These are phyloP conservation scores for Ceratobasidium theobromae DNA, from an alignment of 1,284 basidiomycete genomes.

Conservation along the genomic window DNA sequence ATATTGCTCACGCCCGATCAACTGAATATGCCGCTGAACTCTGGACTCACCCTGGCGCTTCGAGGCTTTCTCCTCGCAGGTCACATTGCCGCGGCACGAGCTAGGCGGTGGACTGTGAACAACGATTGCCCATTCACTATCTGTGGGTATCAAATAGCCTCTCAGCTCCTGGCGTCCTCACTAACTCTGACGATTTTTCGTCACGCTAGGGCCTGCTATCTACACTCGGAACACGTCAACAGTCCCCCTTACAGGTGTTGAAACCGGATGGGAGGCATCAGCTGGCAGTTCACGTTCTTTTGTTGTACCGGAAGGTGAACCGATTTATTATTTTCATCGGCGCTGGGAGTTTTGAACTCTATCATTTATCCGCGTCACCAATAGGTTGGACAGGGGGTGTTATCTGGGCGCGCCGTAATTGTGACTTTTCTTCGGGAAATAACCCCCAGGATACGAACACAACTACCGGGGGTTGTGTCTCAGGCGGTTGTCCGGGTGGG, in stretches of 20 bases:
- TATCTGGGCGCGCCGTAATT: conserved; percentile 19
- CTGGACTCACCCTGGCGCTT: conserved; percentile 3
- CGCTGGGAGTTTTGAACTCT: conserved; percentile 1
- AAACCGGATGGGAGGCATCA: conserved; percentile 11
- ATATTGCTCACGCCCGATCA: neutral
- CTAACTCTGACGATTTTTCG: neutral
- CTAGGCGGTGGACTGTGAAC: conserved; percentile 25
- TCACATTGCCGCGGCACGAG: neutral
- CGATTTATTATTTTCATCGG: neutral
- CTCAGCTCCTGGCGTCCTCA: neutral
- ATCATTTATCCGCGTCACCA: neutral
- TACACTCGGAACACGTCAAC: conserved; percentile 5
- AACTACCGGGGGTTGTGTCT: conserved; percentile 7
- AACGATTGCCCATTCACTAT: conserved; percentile 26
- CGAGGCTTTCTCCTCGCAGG: conserved; percentile 5
- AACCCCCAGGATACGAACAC: conserved; percentile 7
- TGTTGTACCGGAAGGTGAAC: conserved; percentile 6
- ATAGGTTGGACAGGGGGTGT: neutral
- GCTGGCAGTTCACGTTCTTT: conserved; percentile 18
- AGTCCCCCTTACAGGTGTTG: neutral
- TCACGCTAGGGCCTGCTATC: conserved; percentile 13
- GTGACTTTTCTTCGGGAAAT: conserved; percentile 13
- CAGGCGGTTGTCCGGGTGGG: conserved; percentile 17
- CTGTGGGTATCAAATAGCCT: conserved; percentile 11
- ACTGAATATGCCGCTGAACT: conserved; percentile 24